A percentile compares a stretch with the other conserved stretches of the same genome.
Conservation (phyloP, 2,329 filamentous ascomycete genomes). For the Emericellopsis cladophorae region DNA sequence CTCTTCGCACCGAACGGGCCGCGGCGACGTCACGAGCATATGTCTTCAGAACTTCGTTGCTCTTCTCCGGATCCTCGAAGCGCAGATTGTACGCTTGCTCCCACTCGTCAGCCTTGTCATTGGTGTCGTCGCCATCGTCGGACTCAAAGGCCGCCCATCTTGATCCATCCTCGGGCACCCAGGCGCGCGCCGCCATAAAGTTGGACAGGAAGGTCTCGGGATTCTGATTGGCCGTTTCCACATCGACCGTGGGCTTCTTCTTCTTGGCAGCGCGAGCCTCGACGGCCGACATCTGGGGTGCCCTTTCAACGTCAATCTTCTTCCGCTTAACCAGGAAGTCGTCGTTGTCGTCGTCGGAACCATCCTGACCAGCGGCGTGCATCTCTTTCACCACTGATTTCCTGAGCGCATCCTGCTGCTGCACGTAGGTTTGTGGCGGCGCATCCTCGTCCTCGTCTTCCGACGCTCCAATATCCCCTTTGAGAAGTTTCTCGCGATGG, state of each 20-base stretch:
- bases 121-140: conserved; percentile 71
- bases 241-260: conserved; percentile 42
- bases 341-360: conserved; percentile 43
- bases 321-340: conserved; percentile 69
- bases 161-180: conserved; percentile 57
- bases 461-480: conserved; percentile 48
- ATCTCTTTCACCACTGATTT: conserved; percentile 68
- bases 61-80: conserved; percentile 82
- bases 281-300: conserved; percentile 10
- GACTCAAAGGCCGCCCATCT: conserved; percentile 79
- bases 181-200: conserved; percentile 84
- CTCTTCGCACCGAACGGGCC: conserved; percentile 72
- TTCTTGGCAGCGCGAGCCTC: conserved; percentile 17
- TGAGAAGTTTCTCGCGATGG: conserved; percentile 79
- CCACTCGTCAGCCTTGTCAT: conserved; percentile 71
- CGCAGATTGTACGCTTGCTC: conserved; percentile 92
- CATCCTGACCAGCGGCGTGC: conserved; percentile 44
- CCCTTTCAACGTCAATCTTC: conserved; percentile 17
- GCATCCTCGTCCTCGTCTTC: conserved; percentile 23
- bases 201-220: conserved; percentile 91
- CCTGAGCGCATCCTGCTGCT: conserved; percentile 81
- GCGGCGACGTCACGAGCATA: conserved; percentile 80
- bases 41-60: conserved; percentile 77
- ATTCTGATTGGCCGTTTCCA: conserved; percentile 71
- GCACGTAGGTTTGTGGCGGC: conserved; percentile 57